Percentiles rank a stretch among this genome's conserved stretches.
phyloP scores from a whole-genome alignment of 331 rosid genomes.

The Dryas integrifolia region DNA sequence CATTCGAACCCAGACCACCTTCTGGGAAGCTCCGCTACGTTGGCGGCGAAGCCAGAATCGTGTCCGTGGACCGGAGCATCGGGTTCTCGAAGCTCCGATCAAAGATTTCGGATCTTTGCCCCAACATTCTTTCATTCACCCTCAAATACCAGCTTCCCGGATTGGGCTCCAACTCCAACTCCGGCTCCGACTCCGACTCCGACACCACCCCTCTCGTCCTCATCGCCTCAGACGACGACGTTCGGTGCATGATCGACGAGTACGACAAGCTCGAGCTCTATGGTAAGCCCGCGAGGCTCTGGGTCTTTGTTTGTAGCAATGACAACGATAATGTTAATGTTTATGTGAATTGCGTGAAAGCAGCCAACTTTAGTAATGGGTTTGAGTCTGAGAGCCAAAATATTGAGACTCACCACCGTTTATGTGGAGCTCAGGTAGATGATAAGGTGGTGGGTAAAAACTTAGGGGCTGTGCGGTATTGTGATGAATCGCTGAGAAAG shows the following conservation, averaged over 20 bases:
- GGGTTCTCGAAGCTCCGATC: slow-evolving; percentile 25
- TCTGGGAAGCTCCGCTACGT: slow-evolving; percentile 27
- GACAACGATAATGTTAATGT: neutral
- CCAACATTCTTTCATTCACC: slow-evolving; percentile 1
- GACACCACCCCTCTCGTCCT: neutral
- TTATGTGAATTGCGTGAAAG: slow-evolving; percentile 3
- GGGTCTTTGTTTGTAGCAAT: slow-evolving; percentile 30
- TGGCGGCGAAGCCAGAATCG: slow-evolving; percentile 35
- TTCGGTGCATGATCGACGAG: slow-evolving; percentile 30
- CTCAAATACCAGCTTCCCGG: slow-evolving; percentile 23
- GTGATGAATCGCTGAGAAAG: slow-evolving; percentile 21
- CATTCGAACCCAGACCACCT: slow-evolving; percentile 18
- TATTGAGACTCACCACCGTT: neutral
- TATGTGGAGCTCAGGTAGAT: neutral
- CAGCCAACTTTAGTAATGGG: neutral
- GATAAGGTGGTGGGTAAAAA: neutral
- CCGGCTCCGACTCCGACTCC: slow-evolving; percentile 18
- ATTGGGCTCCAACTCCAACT: neutral
- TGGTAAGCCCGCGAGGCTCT: slow-evolving; percentile 28
- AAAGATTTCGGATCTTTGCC: slow-evolving; percentile 28
- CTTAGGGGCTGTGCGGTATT: neutral
- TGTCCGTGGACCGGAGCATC: slow-evolving; percentile 26
- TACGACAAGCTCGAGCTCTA: slow-evolving; percentile 27
- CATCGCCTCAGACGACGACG: slow-evolving; percentile 29
- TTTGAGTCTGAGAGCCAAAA: neutral